A percentile compares a stretch with the other conserved stretches of the same genome.
Conservation (phyloP, 495 filamentous ascomycete species). For the Podospora sp. region DNA sequence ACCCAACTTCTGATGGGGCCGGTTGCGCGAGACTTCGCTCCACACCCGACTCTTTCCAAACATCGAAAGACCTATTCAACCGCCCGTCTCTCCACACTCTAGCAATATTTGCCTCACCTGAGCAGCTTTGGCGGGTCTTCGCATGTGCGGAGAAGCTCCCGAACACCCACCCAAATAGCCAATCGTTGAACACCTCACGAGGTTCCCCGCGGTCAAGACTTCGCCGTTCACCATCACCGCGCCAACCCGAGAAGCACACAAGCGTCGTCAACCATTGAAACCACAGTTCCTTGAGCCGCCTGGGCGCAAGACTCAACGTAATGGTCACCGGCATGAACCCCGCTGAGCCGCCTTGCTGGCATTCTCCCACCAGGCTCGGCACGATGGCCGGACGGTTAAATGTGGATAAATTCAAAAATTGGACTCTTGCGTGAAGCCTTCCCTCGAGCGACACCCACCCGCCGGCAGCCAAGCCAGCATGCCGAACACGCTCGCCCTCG, state of each 20-base stretch:
- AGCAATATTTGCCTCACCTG: background rate
- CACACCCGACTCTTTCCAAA: background rate
- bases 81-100: background rate
- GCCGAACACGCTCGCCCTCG: background rate
- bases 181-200: background rate
- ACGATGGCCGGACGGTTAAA: slow-evolving; percentile 45
- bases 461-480: slow-evolving; percentile 8
- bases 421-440: slow-evolving; percentile 13
- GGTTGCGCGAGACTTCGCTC: background rate
- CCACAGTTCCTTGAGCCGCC: background rate
- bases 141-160: background rate
- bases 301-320: slow-evolving; percentile 5
- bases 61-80: slow-evolving; percentile 1
- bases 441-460: slow-evolving; percentile 30
- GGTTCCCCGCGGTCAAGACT: background rate
- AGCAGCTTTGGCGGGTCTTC: background rate
- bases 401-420: slow-evolving; percentile 49
- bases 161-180: background rate
- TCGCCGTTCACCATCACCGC: background rate
- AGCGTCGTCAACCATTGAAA: background rate
- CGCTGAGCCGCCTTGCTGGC: slow-evolving; percentile 25
- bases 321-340: slow-evolving; percentile 3
- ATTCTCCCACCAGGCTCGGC: slow-evolving; percentile 19
- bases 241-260: background rate
- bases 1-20: background rate